Base-by-base conservation (phyloP, 2,329 filamentous ascomycete genomes). In the Aspergillus cejpii region DNA sequence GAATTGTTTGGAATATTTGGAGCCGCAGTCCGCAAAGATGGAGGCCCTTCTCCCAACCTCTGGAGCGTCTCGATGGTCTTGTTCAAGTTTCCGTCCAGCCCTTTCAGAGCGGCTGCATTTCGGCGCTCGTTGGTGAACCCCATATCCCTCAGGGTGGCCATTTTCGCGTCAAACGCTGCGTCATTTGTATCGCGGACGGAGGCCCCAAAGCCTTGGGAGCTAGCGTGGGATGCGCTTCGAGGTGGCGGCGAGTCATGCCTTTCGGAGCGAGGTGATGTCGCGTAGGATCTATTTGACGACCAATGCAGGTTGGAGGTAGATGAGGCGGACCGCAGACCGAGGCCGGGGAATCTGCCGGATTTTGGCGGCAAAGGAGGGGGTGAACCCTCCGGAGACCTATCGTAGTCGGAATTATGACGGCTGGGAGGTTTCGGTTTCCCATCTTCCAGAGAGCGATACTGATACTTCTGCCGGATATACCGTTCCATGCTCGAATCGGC, bases 401-500 rank as follows among this genome's bases (percentile, higher is more conserved):
- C 77, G 51, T 78, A 79, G 45, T 76, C 77, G 5, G 78, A 75
- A 55, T 80, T 74, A 49, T 78, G 70, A 58, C 75, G 69, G 52
- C 72, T 74, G 39, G 62, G 67, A 14, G 68, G 69, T 48, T 69
- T 68, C 26, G 62, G 70, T 54, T 63, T 69, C 34, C 65, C 68
- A 54, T 71, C 65, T 46, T 72, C 70, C 52, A 79, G 74, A 11
- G 74, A 69, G 46, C 76, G 73, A 56, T 83, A 82, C 62, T 90
- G 82, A 68, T 98, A 98, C 68, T 98, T 98, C 61, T 91, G 84
- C 49, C 91, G 78, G 55, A 98, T 95, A 66, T 91, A 97, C 49
- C 87, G 80, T 69, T 98, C 92, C 85, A 98, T 92, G 21, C 86
- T 88, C 8, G 87, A 85, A 64, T 98, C 91, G 39, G 85, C 86